Evolutionary conservation across 306 rosid genomes (phyloP).

Genomic region (Canavalia gladiata): DNA sequence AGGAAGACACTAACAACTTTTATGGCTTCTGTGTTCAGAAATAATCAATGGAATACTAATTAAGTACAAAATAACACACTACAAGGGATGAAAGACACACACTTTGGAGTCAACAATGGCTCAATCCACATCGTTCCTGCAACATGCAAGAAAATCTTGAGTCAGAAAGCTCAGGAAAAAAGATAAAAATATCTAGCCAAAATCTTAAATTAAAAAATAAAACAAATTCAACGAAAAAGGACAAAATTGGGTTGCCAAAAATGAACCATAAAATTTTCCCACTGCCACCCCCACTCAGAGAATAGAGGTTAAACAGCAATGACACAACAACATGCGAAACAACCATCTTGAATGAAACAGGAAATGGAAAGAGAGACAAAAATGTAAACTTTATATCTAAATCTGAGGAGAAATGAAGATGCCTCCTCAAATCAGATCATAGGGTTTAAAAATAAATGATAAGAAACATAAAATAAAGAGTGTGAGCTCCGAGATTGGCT

Average conservation of each 20-base stretch:
- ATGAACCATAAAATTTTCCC: not conserved
- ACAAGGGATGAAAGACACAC: slow-evolving; percentile 36
- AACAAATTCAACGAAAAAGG: not conserved
- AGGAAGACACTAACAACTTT: not conserved
- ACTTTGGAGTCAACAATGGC: slow-evolving; percentile 32
- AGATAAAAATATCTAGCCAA: slow-evolving; percentile 1
- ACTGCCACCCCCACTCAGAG: not conserved
- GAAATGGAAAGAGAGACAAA: not conserved
- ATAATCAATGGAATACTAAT: slow-evolving; percentile 28
- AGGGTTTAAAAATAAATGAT: not conserved
- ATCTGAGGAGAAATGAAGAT: slow-evolving; percentile 23
- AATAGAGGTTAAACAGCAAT: not conserved
- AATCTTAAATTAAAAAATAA: not conserved
- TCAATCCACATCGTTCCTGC: slow-evolving; percentile 53
- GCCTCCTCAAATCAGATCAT: slow-evolving; percentile 51
- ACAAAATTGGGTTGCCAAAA: not conserved
- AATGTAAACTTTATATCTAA: slow-evolving; percentile 26
- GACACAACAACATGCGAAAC: slow-evolving; percentile 2
- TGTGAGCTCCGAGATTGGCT: not conserved
- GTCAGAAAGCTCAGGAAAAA: slow-evolving; percentile 16
- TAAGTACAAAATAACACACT: slow-evolving; percentile 17
- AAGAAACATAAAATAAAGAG: not conserved
- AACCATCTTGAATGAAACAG: not conserved
- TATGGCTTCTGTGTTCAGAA: not conserved
- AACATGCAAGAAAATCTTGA: slow-evolving; percentile 55